Conservation (phyloP, 495 filamentous ascomycete species). For the Daldinia childiae region DNA sequence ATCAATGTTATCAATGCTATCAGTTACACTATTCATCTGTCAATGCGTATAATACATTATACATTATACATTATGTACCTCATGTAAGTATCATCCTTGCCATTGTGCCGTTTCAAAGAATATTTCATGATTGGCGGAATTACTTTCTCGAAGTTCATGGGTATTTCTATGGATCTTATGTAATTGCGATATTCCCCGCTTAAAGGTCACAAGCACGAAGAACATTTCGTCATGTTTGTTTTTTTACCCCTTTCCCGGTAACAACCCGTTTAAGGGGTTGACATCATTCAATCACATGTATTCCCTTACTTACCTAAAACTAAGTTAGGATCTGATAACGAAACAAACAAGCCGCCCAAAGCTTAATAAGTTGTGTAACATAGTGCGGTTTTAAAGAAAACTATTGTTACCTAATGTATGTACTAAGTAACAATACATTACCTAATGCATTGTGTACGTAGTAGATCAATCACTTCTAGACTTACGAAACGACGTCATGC, state of each 20-base stretch:
- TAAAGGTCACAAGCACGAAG: slow-evolving; percentile 24
- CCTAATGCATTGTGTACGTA: background rate
- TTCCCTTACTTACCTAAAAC: slow-evolving; percentile 1
- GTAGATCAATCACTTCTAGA: slow-evolving; percentile 19
- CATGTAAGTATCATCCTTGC: background rate
- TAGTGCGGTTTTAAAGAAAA: background rate
- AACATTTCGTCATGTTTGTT: slow-evolving; percentile 31
- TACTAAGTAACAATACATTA: background rate
- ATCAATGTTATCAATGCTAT: slow-evolving; percentile 1
- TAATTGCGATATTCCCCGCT: background rate
- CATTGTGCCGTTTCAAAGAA: background rate
- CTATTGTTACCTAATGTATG: background rate
- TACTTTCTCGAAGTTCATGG: background rate
- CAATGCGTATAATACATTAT: too few relatives aligned
- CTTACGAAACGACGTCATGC: slow-evolving; percentile 33
- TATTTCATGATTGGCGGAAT: background rate
- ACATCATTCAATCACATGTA: slow-evolving; percentile 34
- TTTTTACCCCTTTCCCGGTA: slow-evolving; percentile 17
- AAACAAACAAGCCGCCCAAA: too few relatives aligned
- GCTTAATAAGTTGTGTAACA: background rate
- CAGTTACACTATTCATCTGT: background rate
- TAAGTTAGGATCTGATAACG: background rate
- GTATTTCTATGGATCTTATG: background rate
- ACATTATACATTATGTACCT: background rate
- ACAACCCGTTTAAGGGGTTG: slow-evolving; percentile 14